Conservation (phyloP, 2,329 filamentous ascomycete genomes). For the Alternaria brassicae region DNA sequence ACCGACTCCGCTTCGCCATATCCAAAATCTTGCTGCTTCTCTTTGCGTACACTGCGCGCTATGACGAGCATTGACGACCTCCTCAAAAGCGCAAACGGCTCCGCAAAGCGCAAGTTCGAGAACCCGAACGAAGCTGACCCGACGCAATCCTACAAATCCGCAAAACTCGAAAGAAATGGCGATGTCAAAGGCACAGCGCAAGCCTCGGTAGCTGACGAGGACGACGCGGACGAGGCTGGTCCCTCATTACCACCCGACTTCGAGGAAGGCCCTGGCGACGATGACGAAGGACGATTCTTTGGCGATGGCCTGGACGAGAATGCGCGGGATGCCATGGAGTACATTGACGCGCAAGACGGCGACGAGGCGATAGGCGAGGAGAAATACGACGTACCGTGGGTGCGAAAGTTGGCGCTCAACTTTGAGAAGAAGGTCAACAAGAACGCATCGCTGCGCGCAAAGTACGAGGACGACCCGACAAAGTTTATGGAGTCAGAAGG, state of each 20-base stretch:
- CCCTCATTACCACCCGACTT: conserved; percentile 64
- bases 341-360: conserved; percentile 74
- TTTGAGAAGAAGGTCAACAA: conserved; percentile 92
- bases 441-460: conserved; percentile 87
- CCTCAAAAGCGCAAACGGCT: conserved; percentile 64
- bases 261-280: conserved; percentile 63
- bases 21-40: neutral
- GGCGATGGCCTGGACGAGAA: conserved; percentile 85
- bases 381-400: conserved; percentile 83
- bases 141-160: conserved; percentile 66
- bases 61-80: conserved; percentile 70
- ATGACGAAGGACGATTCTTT: conserved; percentile 95
- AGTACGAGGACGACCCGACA: conserved; percentile 78
- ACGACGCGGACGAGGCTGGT: conserved; percentile 56
- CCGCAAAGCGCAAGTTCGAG: conserved; percentile 67
- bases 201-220: conserved; percentile 58
- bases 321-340: conserved; percentile 85
- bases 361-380: conserved; percentile 65
- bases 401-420: conserved; percentile 78
- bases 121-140: conserved; percentile 60
- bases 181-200: conserved; percentile 59
- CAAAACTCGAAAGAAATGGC: conserved; percentile 60
- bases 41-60: neutral
- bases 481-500: conserved; percentile 88
- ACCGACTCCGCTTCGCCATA: conserved; percentile 5